Conservation (phyloP, 2,329 filamentous ascomycete species). For the Magnaporthiopsis incrustans region DNA sequence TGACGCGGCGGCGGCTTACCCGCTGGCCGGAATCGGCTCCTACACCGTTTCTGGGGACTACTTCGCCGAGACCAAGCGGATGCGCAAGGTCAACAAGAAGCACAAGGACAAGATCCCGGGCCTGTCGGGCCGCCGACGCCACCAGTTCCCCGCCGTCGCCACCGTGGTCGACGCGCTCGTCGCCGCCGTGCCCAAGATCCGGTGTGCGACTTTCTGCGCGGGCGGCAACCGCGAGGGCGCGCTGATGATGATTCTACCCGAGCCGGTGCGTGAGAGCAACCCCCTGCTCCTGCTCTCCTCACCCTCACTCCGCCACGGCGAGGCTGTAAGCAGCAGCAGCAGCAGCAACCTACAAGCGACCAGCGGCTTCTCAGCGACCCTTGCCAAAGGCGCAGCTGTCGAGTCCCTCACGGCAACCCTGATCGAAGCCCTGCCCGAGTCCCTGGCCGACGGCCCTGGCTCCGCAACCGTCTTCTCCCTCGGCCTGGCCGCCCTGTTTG, state of each 20-base stretch:
- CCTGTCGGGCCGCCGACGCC: slow-evolving; percentile 69
- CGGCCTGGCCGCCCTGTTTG: slow-evolving; percentile 36
- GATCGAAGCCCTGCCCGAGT: slow-evolving; percentile 22
- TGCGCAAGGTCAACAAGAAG: slow-evolving; percentile 42
- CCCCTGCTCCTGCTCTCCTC: slow-evolving; percentile 44
- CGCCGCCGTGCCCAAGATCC: slow-evolving; percentile 60
- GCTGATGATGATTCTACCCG: slow-evolving; percentile 62
- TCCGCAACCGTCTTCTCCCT: slow-evolving; percentile 30
- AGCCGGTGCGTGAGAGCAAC: slow-evolving; percentile 50
- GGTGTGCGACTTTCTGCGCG: slow-evolving; percentile 73
- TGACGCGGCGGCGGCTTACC: slow-evolving; percentile 41
- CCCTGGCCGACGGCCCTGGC: slow-evolving; percentile 17
- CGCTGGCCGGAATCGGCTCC: slow-evolving; percentile 73
- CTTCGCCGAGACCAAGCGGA: slow-evolving; percentile 48
- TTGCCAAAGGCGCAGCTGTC: neutral
- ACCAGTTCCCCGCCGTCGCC: slow-evolving; percentile 77
- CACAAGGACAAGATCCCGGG: slow-evolving; percentile 58
- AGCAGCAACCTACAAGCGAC: no score
- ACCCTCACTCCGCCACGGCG: neutral
- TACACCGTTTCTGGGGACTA: slow-evolving; percentile 56
- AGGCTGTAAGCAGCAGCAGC: neutral
- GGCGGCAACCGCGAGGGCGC: slow-evolving; percentile 79
- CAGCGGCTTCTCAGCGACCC: no score
- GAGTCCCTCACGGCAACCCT: neutral
- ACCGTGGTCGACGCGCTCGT: slow-evolving; percentile 72